A percentile compares a stretch with the other conserved stretches of the same genome.
These are phyloP conservation scores for Aureobasidium uvarum DNA, from an alignment of 2,329 filamentous ascomycete species.

Conservation along the genomic window DNA sequence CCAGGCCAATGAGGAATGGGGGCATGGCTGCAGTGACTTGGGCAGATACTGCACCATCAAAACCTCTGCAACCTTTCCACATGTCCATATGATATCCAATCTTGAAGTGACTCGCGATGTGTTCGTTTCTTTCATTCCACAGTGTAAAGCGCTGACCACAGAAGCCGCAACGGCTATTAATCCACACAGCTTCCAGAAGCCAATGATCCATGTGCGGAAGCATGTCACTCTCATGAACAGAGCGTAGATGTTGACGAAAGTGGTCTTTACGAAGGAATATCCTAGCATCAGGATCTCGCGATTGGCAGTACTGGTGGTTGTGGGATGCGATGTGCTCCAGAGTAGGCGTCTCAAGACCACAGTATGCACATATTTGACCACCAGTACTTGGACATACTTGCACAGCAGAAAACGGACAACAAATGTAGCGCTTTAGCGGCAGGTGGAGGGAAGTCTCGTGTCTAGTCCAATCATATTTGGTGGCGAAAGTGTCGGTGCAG, in stretches of 20 bases:
- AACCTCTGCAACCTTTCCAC: slow-evolving; percentile 56
- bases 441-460: slow-evolving; percentile 65
- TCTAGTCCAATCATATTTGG: slow-evolving; percentile 60
- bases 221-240: slow-evolving; percentile 62
- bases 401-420: slow-evolving; percentile 56
- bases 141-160: slow-evolving; percentile 49
- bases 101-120: slow-evolving; percentile 56
- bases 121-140: slow-evolving; percentile 54
- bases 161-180: slow-evolving; percentile 57
- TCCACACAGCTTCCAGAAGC: slow-evolving; percentile 55
- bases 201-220: slow-evolving; percentile 64
- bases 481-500: slow-evolving; percentile 56
- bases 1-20: slow-evolving; percentile 52
- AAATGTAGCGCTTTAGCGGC: slow-evolving; percentile 65
- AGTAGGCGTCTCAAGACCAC: slow-evolving; percentile 32
- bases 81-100: slow-evolving; percentile 53
- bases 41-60: slow-evolving; percentile 49
- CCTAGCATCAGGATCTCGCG: slow-evolving; percentile 62
- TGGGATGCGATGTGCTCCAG: slow-evolving; percentile 58
- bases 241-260: slow-evolving; percentile 58
- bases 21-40: slow-evolving; percentile 54
- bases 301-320: slow-evolving; percentile 63
- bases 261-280: slow-evolving; percentile 64
- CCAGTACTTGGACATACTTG: neutral
- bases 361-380: neutral